phyloP scores from a whole-genome alignment of 2,329 filamentous ascomycete genomes.

The Sarocladiaceae sp. region DNA sequence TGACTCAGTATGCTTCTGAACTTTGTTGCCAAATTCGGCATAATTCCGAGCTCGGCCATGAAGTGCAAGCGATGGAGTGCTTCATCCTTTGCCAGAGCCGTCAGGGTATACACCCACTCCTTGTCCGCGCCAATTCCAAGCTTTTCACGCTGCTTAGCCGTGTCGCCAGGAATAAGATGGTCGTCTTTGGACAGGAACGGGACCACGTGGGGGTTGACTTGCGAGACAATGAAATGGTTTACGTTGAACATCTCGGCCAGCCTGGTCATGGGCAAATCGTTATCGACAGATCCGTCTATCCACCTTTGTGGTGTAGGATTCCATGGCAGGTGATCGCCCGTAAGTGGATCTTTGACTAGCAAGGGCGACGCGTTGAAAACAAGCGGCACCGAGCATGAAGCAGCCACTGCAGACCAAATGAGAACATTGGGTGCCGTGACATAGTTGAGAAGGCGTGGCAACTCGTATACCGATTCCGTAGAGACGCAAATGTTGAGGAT shows the following conservation, averaged over 20 bases:
- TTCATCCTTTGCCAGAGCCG: constrained; percentile 73
- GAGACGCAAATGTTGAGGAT: constrained; percentile 95
- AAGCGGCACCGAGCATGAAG: constrained; percentile 87
- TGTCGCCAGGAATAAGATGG: constrained; percentile 35
- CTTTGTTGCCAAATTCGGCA: constrained; percentile 76
- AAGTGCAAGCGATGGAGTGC: constrained; percentile 76
- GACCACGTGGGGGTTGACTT: constrained; percentile 92
- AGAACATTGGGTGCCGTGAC: constrained; percentile 90
- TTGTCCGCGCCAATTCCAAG: constrained; percentile 30
- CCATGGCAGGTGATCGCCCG: constrained; percentile 75
- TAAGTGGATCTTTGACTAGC: constrained; percentile 79
- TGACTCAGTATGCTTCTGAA: constrained; percentile 78
- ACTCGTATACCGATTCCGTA: constrained; percentile 79
- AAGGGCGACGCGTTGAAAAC: constrained; percentile 77
- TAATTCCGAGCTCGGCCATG: constrained; percentile 73
- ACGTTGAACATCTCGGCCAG: constrained; percentile 96
- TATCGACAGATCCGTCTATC: constrained; percentile 94
- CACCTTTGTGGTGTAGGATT: constrained; percentile 80
- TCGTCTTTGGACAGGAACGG: constrained; percentile 80
- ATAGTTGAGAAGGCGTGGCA: constrained; percentile 85
- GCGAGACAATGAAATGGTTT: constrained; percentile 96
- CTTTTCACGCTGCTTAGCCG: constrained; percentile 17
- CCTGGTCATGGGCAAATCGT: constrained; percentile 86
- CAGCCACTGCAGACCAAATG: constrained; percentile 95
- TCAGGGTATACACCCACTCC: constrained; percentile 63